These are phyloP conservation scores for Calonectria henricotiae DNA, from an alignment of 2,329 filamentous ascomycete species.

Conservation along the genomic window DNA sequence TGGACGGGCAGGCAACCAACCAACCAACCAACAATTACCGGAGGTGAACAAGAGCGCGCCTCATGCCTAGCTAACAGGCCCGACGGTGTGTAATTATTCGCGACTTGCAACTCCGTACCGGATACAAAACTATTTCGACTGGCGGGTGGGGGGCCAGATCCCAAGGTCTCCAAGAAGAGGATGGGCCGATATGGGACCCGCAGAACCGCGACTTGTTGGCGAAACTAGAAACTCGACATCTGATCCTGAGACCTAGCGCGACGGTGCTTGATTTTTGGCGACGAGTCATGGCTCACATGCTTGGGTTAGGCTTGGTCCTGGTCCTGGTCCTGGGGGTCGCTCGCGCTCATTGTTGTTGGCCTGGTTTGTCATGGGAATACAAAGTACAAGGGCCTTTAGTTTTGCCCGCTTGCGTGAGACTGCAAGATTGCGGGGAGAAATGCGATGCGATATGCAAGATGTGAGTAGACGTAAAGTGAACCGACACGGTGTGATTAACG, in stretches of 20 bases:
- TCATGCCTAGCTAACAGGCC: slow-evolving; percentile 25
- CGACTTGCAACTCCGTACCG: slow-evolving; percentile 21
- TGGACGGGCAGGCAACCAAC: slow-evolving; percentile 18
- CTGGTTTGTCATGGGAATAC: slow-evolving; percentile 7
- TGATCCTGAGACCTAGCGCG: slow-evolving; percentile 39
- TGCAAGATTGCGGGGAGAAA: slow-evolving; percentile 20
- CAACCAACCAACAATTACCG: slow-evolving; percentile 18
- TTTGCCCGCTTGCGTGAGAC: slow-evolving; percentile 27
- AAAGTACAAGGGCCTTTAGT: slow-evolving; percentile 20
- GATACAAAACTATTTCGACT: slow-evolving; percentile 24
- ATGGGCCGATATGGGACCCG: slow-evolving; percentile 48
- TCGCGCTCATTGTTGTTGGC: not conserved
- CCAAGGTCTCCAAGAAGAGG: slow-evolving; percentile 27
- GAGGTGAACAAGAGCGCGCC: slow-evolving; percentile 16
- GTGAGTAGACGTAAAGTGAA: slow-evolving; percentile 17
- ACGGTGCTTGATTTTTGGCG: slow-evolving; percentile 29
- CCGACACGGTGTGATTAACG: slow-evolving; percentile 27
- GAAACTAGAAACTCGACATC: slow-evolving; percentile 43
- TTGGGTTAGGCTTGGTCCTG: slow-evolving; percentile 19
- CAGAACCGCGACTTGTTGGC: slow-evolving; percentile 37
- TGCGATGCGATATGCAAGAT: slow-evolving; percentile 24
- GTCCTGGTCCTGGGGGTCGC: not conserved
- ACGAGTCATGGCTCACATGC: slow-evolving; percentile 43
- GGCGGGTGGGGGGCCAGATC: slow-evolving; percentile 24
- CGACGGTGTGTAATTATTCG: slow-evolving; percentile 16